Evolutionary conservation across 1,284 basidiomycete species (phyloP).

Genomic region (Microbotryum violaceum): DNA sequence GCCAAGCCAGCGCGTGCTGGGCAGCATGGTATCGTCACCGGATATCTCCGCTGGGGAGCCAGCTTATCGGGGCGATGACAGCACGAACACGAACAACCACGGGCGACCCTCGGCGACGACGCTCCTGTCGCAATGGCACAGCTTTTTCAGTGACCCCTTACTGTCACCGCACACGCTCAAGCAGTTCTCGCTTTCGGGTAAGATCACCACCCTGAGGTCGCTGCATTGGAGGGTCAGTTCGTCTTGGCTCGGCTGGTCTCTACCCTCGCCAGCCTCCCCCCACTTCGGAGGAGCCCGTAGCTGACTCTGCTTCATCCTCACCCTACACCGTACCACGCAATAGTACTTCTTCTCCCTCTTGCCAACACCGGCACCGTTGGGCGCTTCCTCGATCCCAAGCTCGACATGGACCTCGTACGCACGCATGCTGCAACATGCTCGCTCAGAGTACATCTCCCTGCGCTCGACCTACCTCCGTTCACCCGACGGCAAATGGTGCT

Average conservation of each 20-base stretch:
- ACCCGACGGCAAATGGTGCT: conserved; percentile 46
- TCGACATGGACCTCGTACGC: conserved; percentile 13
- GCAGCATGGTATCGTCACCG: no score
- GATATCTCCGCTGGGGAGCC: no score
- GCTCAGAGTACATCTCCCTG: conserved; percentile 40
- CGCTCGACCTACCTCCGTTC: conserved; percentile 43
- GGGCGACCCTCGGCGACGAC: neutral
- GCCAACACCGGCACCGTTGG: conserved; percentile 40
- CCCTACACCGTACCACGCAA: neutral
- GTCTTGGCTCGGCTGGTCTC: neutral
- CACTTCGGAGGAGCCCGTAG: neutral
- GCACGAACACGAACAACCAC: neutral
- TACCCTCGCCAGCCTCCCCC: neutral
- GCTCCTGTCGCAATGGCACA: conserved; percentile 34
- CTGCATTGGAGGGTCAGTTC: conserved; percentile 43
- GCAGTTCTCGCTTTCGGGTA: conserved; percentile 29
- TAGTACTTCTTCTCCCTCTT: conserved; percentile 43
- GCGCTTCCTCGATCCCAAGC: conserved; percentile 32
- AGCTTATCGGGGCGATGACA: no score
- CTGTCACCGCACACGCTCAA: conserved; percentile 38
- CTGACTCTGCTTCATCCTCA: neutral
- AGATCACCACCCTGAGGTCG: conserved; percentile 33
- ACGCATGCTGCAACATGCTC: conserved; percentile 10
- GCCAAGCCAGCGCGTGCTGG: no score
- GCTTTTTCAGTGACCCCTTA: conserved; percentile 40